Conservation (phyloP, 2,329 filamentous ascomycete genomes). For the Amauroascus verrucosus region DNA sequence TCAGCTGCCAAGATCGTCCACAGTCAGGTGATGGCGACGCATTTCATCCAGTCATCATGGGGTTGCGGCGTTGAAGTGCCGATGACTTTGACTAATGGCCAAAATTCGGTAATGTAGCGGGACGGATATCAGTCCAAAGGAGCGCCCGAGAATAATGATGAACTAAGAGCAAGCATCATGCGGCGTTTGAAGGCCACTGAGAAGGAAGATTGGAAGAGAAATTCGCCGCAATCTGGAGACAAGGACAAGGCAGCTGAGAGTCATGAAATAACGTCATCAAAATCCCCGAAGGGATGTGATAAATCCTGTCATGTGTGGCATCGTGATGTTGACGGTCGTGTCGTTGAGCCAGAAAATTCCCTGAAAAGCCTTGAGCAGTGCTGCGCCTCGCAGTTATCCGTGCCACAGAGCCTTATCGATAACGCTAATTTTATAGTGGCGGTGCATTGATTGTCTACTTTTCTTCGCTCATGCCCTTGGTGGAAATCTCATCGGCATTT, state of each 20-base stretch:
- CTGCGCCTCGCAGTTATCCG: constrained; percentile 2
- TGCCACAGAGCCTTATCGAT: constrained; percentile 6
- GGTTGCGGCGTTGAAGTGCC: background rate
- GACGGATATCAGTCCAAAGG: background rate
- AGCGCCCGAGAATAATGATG: background rate
- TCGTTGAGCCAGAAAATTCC: background rate
- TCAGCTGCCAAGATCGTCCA: constrained; percentile 9
- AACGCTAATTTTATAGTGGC: background rate
- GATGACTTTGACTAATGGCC: constrained; percentile 1
- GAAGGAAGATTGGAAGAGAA: background rate
- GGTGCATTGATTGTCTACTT: background rate
- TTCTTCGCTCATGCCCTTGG: too few species aligned
- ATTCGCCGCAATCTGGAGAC: background rate
- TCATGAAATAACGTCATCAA: background rate
- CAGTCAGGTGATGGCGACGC: constrained; percentile 4
- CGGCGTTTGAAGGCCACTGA: background rate
- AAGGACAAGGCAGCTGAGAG: constrained; percentile 3
- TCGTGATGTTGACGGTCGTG: background rate
- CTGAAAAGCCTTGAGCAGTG: background rate
- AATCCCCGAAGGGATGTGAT: background rate
- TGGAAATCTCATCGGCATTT: too few species aligned
- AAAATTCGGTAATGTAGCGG: background rate
- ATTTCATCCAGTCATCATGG: background rate
- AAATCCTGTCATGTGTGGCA: background rate
- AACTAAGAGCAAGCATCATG: constrained; percentile 3